These are phyloP conservation scores for Bryoerythrophyllum caledonicum DNA, from an alignment of 225 moss, liverwort and hornwort species.

Conservation along the genomic window DNA sequence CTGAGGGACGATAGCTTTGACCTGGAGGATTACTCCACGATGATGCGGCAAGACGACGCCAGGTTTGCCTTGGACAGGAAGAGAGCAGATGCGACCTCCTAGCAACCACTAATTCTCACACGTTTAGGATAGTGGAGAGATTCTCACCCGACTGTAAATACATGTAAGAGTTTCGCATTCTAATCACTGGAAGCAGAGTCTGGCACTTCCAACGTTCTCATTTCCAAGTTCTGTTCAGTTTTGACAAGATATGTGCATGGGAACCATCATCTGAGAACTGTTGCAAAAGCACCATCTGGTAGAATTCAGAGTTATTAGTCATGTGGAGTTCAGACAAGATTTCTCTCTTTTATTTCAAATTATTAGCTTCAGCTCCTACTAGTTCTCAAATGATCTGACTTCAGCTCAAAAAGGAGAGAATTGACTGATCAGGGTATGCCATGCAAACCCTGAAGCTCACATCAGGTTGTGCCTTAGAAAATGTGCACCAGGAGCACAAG, in stretches of 20 bases:
- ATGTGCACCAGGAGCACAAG: too few species aligned
- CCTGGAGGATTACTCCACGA: constrained; percentile 33
- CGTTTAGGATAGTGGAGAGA: constrained; percentile 8
- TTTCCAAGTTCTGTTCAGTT: not conserved
- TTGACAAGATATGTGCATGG: not conserved
- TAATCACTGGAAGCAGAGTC: not conserved
- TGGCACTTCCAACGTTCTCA: not conserved
- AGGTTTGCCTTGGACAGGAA: constrained; percentile 38
- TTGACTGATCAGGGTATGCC: too few species aligned
- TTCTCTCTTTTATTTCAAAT: too few species aligned
- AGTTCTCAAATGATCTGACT: too few species aligned
- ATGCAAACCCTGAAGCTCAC: too few species aligned
- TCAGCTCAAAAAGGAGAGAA: too few species aligned
- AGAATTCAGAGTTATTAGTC: not conserved
- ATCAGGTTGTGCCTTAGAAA: too few species aligned
- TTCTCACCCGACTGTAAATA: constrained; percentile 25
- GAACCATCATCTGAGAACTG: not conserved
- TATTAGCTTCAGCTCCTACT: too few species aligned
- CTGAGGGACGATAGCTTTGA: constrained; percentile 47
- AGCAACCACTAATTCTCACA: not conserved
- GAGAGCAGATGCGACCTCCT: constrained; percentile 6
- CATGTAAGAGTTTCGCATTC: not conserved
- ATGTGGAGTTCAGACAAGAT: too few species aligned
- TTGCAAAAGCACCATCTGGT: not conserved
- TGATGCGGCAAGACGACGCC: constrained; percentile 55